These are phyloP conservation scores for Aspergillus nidulans DNA, from an alignment of 495 filamentous ascomycete species.

Conservation along the genomic window DNA sequence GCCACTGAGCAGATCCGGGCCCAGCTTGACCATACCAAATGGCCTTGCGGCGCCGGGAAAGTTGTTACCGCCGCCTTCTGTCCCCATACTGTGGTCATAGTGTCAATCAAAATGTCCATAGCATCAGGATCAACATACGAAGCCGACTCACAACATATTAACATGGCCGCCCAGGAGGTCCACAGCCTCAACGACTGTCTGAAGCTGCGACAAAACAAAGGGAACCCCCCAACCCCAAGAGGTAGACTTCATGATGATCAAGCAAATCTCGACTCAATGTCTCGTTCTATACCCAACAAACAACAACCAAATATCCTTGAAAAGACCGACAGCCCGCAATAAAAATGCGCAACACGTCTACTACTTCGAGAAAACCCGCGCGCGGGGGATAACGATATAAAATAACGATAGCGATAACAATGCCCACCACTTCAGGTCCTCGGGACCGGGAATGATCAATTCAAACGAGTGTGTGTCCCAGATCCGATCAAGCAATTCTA, in stretches of 20 bases:
- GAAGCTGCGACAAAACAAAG: slow-evolving; percentile 7
- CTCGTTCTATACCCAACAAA: not conserved
- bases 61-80: slow-evolving; percentile 57
- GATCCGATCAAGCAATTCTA: not conserved
- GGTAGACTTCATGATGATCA: slow-evolving; percentile 9
- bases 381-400: not conserved
- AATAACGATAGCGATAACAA: not conserved
- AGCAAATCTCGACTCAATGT: not conserved
- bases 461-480: not conserved
- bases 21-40: slow-evolving; percentile 68
- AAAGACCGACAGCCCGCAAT: not conserved
- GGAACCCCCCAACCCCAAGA: not conserved
- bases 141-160: slow-evolving; percentile 30
- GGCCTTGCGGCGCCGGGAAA: slow-evolving; percentile 64
- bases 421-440: not conserved
- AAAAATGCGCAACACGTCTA: not conserved
- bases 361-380: not conserved
- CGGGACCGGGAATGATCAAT: not conserved
- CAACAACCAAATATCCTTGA: not conserved
- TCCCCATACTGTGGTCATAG: slow-evolving; percentile 24
- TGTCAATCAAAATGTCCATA: not conserved
- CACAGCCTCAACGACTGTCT: slow-evolving; percentile 5
- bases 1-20: slow-evolving; percentile 50
- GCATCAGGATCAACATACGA: not conserved
- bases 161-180: slow-evolving; percentile 27